Base-by-base conservation (phyloP, 306 rosid species). In the Rosa rugosa region DNA sequence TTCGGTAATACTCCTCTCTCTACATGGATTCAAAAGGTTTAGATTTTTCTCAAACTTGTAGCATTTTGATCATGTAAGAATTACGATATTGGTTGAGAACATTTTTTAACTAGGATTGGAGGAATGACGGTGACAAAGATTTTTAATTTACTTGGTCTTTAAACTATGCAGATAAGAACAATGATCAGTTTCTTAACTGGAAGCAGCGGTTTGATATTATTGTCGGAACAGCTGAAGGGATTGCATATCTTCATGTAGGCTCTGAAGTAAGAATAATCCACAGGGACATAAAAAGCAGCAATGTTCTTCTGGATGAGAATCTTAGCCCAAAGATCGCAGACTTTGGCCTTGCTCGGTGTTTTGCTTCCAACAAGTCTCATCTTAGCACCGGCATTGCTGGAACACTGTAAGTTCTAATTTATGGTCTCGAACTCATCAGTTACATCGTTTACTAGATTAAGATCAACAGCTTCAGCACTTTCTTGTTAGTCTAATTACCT, bases 341-440 rank as follows among this genome's bases (percentile, higher is more conserved):
- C 72, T 94, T 91, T 5, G 97, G 98, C 64, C 97, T 94, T 72
- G 97, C 87, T 50, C 85, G 98, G n/a, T 88, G 92, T 84, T 90
- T 94, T 70, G 90, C 88, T 45, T 71, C 91, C 17, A 91, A 94
- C 78, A 73, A 86, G 78, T 81, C 93, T 65, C 97, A 94, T 88
- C 87, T 94, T 69, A 91, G 94, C 85, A 94, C 98, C 3, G 97
- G 96, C 44, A 86, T 94, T 78, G 98, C 98, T 20, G 98, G 98
- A 80, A 94, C 98, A 82, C 81, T 94, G 98, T 91, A 83, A 91
- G 96, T 78, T 72, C 46, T 27, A n/a, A 27, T 27, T 27, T 27
- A 27, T 27, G 27, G 27, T 27, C 27, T 27, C 27, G 27, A 27
- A 59, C 2, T 11, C 51, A 20, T 42, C 53, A 17, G 18, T 2